These are phyloP conservation scores for Aspergillus luchuensis DNA, from an alignment of 2,329 filamentous ascomycete species.

Conservation along the genomic window DNA sequence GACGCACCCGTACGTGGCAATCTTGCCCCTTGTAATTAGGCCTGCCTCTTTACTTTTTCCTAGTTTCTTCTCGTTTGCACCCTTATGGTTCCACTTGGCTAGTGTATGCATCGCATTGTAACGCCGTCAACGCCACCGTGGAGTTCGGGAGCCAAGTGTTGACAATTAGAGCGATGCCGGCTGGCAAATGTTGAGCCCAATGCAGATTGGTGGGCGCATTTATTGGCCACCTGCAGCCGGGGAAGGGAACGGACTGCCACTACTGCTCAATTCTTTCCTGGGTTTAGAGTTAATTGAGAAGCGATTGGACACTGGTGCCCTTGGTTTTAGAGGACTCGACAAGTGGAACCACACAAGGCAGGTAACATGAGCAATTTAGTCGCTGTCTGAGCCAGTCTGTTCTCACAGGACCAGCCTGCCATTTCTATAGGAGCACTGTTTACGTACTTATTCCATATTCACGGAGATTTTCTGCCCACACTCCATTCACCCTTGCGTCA, in stretches of 20 bases:
- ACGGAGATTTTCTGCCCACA: neutral
- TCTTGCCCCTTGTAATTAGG: neutral
- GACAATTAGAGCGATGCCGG: neutral
- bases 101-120: neutral
- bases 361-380: neutral
- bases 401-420: neutral
- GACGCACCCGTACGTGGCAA: neutral
- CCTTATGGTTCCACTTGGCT: neutral
- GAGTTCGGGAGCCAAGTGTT: neutral
- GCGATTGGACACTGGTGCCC: neutral
- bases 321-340: neutral
- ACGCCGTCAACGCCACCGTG: neutral
- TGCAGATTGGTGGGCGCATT: neutral
- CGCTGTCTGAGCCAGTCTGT: neutral
- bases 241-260: neutral
- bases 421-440: neutral
- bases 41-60: neutral
- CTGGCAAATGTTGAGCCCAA: neutral
- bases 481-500: neutral
- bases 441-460: neutral
- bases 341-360: neutral
- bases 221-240: neutral
- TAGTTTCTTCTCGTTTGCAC: neutral
- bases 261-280: neutral
- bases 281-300: neutral